phyloP scores from a whole-genome alignment of 2,329 filamentous ascomycete genomes.

The Venturia pyrina region DNA sequence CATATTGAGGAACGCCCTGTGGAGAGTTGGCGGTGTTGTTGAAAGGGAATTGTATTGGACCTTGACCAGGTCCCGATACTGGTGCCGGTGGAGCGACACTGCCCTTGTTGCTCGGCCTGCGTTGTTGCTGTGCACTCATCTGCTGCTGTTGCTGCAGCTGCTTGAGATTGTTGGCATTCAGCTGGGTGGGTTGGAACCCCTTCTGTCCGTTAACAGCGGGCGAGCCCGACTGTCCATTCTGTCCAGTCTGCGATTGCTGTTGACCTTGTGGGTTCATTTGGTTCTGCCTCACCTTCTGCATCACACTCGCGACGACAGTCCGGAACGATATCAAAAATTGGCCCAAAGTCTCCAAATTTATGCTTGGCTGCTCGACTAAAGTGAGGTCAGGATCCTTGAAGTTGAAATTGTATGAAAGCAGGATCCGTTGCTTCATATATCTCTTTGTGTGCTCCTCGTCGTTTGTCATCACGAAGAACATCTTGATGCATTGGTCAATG shows the following conservation, averaged over 20 bases:
- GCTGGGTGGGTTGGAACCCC: not conserved
- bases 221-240: not conserved
- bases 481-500: constrained; percentile 1
- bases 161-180: constrained; percentile 10
- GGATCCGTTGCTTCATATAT: constrained; percentile 2
- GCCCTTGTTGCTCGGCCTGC: constrained; percentile 7
- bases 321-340: constrained; percentile 1
- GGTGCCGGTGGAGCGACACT: constrained; percentile 10
- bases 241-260: not conserved
- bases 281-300: constrained; percentile 4
- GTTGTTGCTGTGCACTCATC: not conserved
- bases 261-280: not conserved
- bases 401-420: constrained; percentile 5
- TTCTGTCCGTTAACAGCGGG: constrained; percentile 1
- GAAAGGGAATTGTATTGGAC: constrained; percentile 6
- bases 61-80: constrained; percentile 4
- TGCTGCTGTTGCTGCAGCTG: constrained; percentile 11
- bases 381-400: constrained; percentile 1
- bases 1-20: constrained; percentile 12
- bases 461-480: constrained; percentile 5
- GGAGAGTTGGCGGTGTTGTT: not conserved
- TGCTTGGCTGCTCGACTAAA: constrained; percentile 4
- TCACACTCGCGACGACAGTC: not conserved
- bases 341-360: not conserved
- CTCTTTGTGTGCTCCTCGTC: constrained; percentile 6